phyloP scores from a whole-genome alignment of 2,329 filamentous ascomycete species.

The Xylariaceae sp. region DNA sequence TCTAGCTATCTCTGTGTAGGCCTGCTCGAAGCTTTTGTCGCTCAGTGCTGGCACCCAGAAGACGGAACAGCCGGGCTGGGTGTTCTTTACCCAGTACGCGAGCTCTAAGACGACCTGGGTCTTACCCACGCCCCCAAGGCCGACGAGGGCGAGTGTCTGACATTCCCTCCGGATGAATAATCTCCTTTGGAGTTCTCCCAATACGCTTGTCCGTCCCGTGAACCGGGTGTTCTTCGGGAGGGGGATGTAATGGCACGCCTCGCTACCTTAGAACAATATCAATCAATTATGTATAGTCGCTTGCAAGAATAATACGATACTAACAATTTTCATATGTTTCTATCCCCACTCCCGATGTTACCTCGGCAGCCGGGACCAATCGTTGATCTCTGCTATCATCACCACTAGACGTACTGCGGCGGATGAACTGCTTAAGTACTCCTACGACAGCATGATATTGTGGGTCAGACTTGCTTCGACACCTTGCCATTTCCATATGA shows the following conservation, averaged over 20 bases:
- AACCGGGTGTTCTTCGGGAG: background rate
- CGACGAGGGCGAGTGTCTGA: conserved; percentile 35
- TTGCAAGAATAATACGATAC: background rate
- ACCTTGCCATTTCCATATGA: conserved; percentile 48
- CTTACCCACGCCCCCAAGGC: conserved; percentile 49
- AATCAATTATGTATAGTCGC: background rate
- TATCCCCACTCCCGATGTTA: background rate
- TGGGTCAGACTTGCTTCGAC: conserved; percentile 36
- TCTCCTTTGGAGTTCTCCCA: conserved; percentile 2
- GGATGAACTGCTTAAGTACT: conserved; percentile 38
- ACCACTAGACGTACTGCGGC: background rate
- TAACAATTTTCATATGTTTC: background rate
- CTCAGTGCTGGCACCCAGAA: conserved; percentile 52
- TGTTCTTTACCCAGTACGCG: conserved; percentile 44
- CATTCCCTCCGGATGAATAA: background rate
- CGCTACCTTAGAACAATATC: background rate
- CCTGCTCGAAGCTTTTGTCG: conserved; percentile 45
- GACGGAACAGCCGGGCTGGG: conserved; percentile 43
- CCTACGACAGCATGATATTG: conserved; percentile 40
- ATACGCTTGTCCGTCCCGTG: background rate
- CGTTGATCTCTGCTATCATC: background rate
- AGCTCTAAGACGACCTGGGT: conserved; percentile 47
- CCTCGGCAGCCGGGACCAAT: background rate
- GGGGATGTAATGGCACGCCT: background rate
- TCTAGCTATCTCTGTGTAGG: conserved; percentile 43